Conservation (phyloP, 1,284 basidiomycete genomes). For the Ustilago crameri region DNA sequence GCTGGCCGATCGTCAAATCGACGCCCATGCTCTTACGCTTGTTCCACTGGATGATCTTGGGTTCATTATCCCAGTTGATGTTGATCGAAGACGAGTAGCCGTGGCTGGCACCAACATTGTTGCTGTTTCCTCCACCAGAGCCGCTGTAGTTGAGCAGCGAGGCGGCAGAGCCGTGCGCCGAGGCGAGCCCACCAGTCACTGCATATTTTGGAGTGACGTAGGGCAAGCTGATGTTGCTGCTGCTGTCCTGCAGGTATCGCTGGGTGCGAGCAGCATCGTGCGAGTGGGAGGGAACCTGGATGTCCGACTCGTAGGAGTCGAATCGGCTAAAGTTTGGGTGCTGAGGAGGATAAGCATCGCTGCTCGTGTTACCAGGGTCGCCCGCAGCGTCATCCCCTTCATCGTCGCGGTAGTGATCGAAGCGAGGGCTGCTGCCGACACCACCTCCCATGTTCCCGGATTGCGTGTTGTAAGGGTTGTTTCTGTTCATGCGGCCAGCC, state of each 20-base stretch:
- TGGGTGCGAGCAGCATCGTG: constrained; percentile 41
- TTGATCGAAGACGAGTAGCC: constrained; percentile 35
- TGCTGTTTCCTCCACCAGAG: constrained; percentile 20
- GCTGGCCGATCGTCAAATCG: constrained; percentile 41
- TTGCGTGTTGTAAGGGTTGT: constrained; percentile 23
- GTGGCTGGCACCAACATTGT: constrained; percentile 22
- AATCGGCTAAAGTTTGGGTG: constrained; percentile 24
- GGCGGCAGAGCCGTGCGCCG: constrained; percentile 25
- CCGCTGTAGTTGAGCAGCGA: constrained; percentile 43
- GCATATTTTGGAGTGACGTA: constrained; percentile 45
- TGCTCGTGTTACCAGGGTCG: constrained; percentile 10
- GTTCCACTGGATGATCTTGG: constrained; percentile 56
- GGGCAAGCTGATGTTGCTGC: constrained; percentile 38
- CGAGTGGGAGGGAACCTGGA: constrained; percentile 31
- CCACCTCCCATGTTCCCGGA: constrained; percentile 17
- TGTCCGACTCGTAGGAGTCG: constrained; percentile 43
- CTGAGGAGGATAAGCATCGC: constrained; percentile 28
- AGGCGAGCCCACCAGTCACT: constrained; percentile 17
- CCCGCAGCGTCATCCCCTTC: constrained; percentile 3
- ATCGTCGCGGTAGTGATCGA: constrained; percentile 19
- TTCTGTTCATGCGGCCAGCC: constrained; percentile 17
- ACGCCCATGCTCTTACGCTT: constrained; percentile 42
- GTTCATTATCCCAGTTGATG: constrained; percentile 40
- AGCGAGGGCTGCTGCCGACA: constrained; percentile 33
- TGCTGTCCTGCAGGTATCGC: constrained; percentile 48